phyloP scores from a whole-genome alignment of 1,284 basidiomycete species.

The Cyathus olla region DNA sequence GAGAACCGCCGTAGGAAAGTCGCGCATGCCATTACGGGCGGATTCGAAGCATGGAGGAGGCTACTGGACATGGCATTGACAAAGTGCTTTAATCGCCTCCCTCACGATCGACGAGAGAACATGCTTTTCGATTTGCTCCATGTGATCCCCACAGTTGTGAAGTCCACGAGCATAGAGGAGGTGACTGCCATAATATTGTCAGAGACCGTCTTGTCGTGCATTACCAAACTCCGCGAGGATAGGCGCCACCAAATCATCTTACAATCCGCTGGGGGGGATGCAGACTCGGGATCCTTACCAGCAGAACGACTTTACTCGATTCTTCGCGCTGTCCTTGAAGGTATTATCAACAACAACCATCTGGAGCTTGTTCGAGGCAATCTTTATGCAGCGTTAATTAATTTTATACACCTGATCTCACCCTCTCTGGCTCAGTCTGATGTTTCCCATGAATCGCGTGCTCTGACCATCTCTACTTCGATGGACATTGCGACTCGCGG shows the following conservation, averaged over 20 bases:
- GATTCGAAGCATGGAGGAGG: conserved; percentile 87
- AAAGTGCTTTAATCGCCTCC: conserved; percentile 86
- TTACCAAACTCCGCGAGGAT: conserved; percentile 88
- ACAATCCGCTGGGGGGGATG: conserved; percentile 71
- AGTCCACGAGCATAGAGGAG: conserved; percentile 71
- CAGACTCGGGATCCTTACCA: conserved; percentile 76
- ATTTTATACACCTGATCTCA: conserved; percentile 84
- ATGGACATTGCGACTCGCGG: too few relatives aligned
- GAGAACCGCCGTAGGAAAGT: conserved; percentile 92
- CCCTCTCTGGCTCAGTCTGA: conserved; percentile 20
- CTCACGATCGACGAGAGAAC: conserved; percentile 84
- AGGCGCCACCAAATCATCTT: conserved; percentile 73
- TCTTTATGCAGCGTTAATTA: conserved; percentile 91
- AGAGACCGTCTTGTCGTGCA: conserved; percentile 83
- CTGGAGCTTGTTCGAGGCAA: conserved; percentile 96
- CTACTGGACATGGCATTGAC: conserved; percentile 86
- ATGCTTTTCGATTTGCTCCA: conserved; percentile 91
- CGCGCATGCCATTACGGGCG: conserved; percentile 73
- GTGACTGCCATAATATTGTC: conserved; percentile 85
- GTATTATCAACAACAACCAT: conserved; percentile 81
- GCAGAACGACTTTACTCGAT: conserved; percentile 84
- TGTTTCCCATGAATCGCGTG: too few relatives aligned
- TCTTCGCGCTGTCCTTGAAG: conserved; percentile 83
- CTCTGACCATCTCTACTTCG: too few relatives aligned
- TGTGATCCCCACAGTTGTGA: conserved; percentile 74